These are phyloP conservation scores for Achaetomiella virescens DNA, from an alignment of 495 filamentous ascomycete species.

Conservation along the genomic window DNA sequence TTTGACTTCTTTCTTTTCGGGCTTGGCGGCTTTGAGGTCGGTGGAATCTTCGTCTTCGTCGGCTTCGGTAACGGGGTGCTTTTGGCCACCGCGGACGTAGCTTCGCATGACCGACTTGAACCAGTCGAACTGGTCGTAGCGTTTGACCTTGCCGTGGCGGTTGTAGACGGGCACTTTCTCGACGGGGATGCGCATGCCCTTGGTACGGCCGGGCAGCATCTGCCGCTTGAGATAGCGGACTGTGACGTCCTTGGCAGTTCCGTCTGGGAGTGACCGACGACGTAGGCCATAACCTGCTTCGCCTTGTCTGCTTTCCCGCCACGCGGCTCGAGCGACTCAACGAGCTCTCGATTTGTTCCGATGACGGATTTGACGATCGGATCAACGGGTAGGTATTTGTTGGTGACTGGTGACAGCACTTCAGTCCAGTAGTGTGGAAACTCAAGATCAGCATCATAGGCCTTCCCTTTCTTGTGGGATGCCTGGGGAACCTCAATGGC, in stretches of 20 bases:
- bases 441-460: constrained; percentile 62
- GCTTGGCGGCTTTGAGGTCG: constrained; percentile 65
- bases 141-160: constrained; percentile 60
- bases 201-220: constrained; percentile 82
- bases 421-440: constrained; percentile 94
- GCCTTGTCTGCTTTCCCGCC: constrained; percentile 73
- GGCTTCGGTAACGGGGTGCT: constrained; percentile 51
- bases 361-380: constrained; percentile 63
- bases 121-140: constrained; percentile 74
- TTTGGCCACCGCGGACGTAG: constrained; percentile 56
- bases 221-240: constrained; percentile 83
- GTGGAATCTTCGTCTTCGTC: constrained; percentile 73
- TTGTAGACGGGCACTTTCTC: constrained; percentile 78
- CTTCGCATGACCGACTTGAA: constrained; percentile 70
- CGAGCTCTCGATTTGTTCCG: constrained; percentile 58
- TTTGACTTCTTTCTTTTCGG: constrained; percentile 64
- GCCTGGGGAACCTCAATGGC: constrained; percentile 31
- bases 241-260: constrained; percentile 91
- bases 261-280: constrained; percentile 83
- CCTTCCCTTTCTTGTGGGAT: constrained; percentile 24
- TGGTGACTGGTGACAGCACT: constrained; percentile 69
- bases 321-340: constrained; percentile 75
- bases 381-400: constrained; percentile 73
- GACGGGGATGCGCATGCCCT: constrained; percentile 68
- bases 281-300: constrained; percentile 87